These are phyloP conservation scores for Alternaria consortialis DNA, from an alignment of 2,329 filamentous ascomycete genomes.

Conservation along the genomic window DNA sequence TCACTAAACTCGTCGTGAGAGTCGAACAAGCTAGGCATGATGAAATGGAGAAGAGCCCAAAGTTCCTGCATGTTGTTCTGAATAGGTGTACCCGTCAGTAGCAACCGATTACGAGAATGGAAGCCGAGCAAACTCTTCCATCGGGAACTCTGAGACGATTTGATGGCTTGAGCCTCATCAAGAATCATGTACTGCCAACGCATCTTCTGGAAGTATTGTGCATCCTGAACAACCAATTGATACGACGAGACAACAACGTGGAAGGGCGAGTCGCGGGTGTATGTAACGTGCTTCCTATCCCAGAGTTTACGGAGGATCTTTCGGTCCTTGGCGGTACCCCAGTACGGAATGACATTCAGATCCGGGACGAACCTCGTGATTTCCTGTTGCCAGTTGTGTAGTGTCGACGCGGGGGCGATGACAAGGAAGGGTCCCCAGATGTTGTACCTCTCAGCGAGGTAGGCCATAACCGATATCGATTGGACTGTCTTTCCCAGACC, in stretches of 20 bases:
- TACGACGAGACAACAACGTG: slow-evolving; percentile 97
- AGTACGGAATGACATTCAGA: slow-evolving; percentile 96
- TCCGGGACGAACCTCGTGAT: slow-evolving; percentile 93
- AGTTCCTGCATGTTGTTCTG: slow-evolving; percentile 99
- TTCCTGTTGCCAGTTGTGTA: slow-evolving; percentile 99
- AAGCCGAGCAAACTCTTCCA: slow-evolving; percentile 97
- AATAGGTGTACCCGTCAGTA: slow-evolving; percentile 95
- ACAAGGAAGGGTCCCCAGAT: slow-evolving; percentile 98
- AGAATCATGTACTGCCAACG: slow-evolving; percentile 99
- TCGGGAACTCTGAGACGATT: slow-evolving; percentile 92
- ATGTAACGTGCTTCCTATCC: slow-evolving; percentile 97
- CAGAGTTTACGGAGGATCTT: slow-evolving; percentile 98
- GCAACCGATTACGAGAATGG: slow-evolving; percentile 90
- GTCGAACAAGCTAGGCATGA: slow-evolving; percentile 99
- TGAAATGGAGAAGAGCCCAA: slow-evolving; percentile 97
- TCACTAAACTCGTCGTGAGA: slow-evolving; percentile 92
- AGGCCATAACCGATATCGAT: slow-evolving; percentile 99
- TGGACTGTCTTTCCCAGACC: slow-evolving; percentile 99
- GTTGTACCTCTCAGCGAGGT: slow-evolving; percentile 95
- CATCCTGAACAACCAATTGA: slow-evolving; percentile 94
- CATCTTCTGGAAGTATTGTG: slow-evolving; percentile 98
- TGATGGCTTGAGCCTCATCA: slow-evolving; percentile 98
- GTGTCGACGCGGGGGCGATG: slow-evolving; percentile 91
- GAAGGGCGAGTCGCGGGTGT: slow-evolving; percentile 91
- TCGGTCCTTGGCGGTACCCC: slow-evolving; percentile 91